Evolutionary conservation across 1,284 basidiomycete species (phyloP).

Genomic region (Leccinum ponderosum): DNA sequence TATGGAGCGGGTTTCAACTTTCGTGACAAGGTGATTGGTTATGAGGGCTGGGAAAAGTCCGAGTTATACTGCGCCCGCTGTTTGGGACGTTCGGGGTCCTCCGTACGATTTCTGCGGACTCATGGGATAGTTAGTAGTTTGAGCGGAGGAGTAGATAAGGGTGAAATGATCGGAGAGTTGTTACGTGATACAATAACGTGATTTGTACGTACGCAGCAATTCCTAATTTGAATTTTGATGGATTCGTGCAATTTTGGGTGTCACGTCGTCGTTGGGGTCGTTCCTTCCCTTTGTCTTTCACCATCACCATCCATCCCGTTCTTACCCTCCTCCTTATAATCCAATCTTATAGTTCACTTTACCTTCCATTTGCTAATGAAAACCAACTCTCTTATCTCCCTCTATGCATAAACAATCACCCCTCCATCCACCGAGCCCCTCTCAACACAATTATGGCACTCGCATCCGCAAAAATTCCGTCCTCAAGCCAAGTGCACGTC

Average conservation of each 20-base stretch:
- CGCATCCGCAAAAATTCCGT: conserved; percentile 54
- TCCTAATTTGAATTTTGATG: conserved; percentile 38
- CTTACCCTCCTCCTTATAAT: conserved; percentile 31
- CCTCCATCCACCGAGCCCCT: conserved; percentile 10
- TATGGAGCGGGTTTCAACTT: neutral
- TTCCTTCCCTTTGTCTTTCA: conserved; percentile 39
- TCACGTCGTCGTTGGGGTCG: conserved; percentile 23
- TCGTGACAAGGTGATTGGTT: conserved; percentile 16
- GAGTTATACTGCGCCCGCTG: conserved; percentile 5
- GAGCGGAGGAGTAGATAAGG: conserved; percentile 19
- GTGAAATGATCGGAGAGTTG: conserved; percentile 25
- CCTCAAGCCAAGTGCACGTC: conserved; percentile 51
- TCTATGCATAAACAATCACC: conserved; percentile 29
- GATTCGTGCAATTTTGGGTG: conserved; percentile 32
- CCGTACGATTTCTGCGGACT: neutral
- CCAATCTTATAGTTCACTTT: conserved; percentile 19
- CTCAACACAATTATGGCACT: conserved; percentile 47
- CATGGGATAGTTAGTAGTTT: conserved; percentile 4
- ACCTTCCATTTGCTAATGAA: conserved; percentile 29
- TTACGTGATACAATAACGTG: conserved; percentile 34
- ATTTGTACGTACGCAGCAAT: conserved; percentile 32
- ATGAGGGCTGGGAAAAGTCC: conserved; percentile 10
- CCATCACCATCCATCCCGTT: conserved; percentile 33
- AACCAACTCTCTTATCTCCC: conserved; percentile 10
- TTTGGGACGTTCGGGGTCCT: neutral